phyloP scores from a whole-genome alignment of 345 rosid genomes.

The Luvunga scandens region DNA sequence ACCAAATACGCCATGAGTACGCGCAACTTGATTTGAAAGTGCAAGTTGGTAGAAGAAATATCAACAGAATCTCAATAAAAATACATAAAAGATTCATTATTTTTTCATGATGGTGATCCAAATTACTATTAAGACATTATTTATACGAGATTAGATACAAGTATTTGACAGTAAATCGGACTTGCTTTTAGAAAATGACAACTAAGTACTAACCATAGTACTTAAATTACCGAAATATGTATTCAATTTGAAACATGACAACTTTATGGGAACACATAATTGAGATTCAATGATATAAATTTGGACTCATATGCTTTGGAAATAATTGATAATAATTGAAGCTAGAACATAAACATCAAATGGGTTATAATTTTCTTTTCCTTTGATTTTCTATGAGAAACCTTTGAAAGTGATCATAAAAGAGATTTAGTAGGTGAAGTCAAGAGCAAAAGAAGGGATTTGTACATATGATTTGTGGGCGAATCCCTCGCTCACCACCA shows the following conservation, averaged over 20 bases:
- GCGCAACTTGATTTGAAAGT: background rate
- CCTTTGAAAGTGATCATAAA: constrained; percentile 2
- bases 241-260: constrained; percentile 3
- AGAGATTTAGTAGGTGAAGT: constrained; percentile 18
- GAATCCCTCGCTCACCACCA: constrained; percentile 38
- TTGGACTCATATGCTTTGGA: constrained; percentile 33
- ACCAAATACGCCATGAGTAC: background rate
- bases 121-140: background rate
- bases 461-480: constrained; percentile 39
- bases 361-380: background rate
- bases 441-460: constrained; percentile 49
- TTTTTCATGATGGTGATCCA: background rate
- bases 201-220: constrained; percentile 4
- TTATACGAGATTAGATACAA: too few species aligned
- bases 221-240: constrained; percentile 3
- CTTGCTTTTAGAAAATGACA: background rate
- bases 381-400: constrained; percentile 6
- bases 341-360: background rate
- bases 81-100: background rate
- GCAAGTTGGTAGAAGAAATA: too few species aligned
- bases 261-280: constrained; percentile 21
- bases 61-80: background rate
- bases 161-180: background rate
- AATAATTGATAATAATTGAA: constrained; percentile 41
- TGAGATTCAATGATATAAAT: constrained; percentile 25